A percentile compares a stretch with the other conserved stretches of the same genome.
Evolutionary conservation across 2,329 filamentous ascomycete genomes (phyloP).

Genomic region (Aspergillus fischeri): DNA sequence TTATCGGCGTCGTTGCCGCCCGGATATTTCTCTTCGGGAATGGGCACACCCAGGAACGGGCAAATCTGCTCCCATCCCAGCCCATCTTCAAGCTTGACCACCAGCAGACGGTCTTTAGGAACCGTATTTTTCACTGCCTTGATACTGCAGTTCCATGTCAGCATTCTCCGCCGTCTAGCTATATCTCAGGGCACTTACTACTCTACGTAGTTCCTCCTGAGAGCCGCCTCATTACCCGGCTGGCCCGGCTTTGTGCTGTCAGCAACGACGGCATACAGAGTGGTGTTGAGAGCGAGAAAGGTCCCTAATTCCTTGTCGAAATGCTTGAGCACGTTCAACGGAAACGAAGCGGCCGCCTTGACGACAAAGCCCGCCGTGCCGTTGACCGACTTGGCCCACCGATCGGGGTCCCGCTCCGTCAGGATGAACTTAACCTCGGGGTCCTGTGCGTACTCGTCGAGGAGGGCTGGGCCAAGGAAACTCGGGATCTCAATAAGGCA

Average conservation of each 20-base stretch:
- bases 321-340: conserved; percentile 18
- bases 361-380: conserved; percentile 12
- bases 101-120: conserved; percentile 16
- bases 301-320: conserved; percentile 13
- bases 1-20: conserved; percentile 18
- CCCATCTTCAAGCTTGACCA: conserved; percentile 19
- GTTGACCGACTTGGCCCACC: conserved; percentile 20
- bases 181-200: conserved; percentile 15
- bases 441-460: conserved; percentile 17
- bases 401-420: conserved; percentile 18
- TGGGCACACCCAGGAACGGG: conserved; percentile 17
- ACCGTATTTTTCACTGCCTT: conserved; percentile 14
- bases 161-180: neutral
- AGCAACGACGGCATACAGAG: conserved; percentile 11
- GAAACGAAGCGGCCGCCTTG: conserved; percentile 6
- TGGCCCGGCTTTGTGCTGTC: conserved; percentile 10
- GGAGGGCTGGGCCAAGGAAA: conserved; percentile 13
- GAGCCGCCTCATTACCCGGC: conserved; percentile 10
- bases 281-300: conserved; percentile 10
- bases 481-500: conserved; percentile 21
- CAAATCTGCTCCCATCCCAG: conserved; percentile 22
- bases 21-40: conserved; percentile 19
- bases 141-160: conserved; percentile 11
- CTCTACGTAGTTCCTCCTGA: conserved; percentile 15
- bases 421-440: conserved; percentile 24